Evolutionary conservation across 2,329 filamentous ascomycete species (phyloP).

Genomic region (Nemania diffusa): DNA sequence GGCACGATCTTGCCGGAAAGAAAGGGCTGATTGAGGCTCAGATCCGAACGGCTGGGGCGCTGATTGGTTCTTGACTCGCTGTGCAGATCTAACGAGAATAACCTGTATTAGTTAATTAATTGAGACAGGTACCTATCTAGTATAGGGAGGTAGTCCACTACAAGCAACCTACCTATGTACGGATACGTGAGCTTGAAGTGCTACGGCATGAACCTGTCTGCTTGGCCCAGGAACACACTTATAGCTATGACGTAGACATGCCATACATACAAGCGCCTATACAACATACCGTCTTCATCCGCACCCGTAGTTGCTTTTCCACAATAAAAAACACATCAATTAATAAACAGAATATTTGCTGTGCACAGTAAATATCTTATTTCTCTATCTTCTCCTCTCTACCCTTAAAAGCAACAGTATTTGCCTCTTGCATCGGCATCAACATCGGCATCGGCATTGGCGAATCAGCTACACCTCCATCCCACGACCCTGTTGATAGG

Average conservation of each 20-base stretch:
- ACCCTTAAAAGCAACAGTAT: not conserved
- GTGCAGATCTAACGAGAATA: constrained; percentile 18
- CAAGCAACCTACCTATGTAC: no score
- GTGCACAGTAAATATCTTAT: not conserved
- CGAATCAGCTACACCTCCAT: not conserved
- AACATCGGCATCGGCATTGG: no score
- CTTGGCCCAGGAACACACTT: no score
- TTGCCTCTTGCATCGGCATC: not conserved
- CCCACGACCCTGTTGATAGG: not conserved
- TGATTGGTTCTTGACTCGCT: constrained; percentile 5
- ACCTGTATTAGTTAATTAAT: not conserved
- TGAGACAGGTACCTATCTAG: not conserved
- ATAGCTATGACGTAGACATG: not conserved
- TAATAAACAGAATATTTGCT: not conserved
- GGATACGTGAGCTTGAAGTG: no score
- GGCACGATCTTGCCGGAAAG: constrained; percentile 21
- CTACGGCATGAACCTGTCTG: no score
- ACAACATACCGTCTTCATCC: not conserved
- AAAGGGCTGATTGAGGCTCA: constrained; percentile 24
- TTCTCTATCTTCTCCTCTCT: not conserved
- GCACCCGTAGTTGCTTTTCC: not conserved
- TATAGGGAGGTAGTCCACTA: no score
- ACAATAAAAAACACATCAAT: not conserved
- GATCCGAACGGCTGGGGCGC: not conserved
- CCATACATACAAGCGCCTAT: not conserved